Percentiles rank a stretch among this genome's conserved stretches.
Conservation (phyloP, 495 filamentous ascomycete species). For the Emericellopsis terricola region DNA sequence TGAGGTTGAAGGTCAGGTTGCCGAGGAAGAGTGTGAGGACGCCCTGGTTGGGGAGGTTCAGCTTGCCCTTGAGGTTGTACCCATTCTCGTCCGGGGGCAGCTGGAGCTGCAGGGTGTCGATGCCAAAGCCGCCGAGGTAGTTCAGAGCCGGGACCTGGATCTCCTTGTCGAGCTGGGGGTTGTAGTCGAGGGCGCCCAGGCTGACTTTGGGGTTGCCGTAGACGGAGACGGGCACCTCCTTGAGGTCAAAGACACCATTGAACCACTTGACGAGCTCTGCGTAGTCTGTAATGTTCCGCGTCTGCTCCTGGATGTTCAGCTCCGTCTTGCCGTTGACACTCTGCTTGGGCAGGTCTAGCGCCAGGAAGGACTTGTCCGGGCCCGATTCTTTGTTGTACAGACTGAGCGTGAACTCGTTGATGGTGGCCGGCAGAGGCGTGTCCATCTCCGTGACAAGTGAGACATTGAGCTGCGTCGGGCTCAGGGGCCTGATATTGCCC, state of each 20-base stretch:
- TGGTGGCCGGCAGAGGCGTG: conserved; percentile 16
- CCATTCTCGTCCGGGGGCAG: conserved; percentile 21
- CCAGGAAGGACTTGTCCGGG: background rate
- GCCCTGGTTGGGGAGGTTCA: conserved; percentile 27
- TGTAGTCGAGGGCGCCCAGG: conserved; percentile 18
- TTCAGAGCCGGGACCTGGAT: conserved; percentile 21
- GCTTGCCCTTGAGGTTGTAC: conserved; percentile 14
- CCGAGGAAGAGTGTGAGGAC: conserved; percentile 27
- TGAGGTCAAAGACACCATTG: conserved; percentile 18
- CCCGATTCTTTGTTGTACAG: conserved; percentile 16
- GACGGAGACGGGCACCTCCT: conserved; percentile 15
- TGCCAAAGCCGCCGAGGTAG: conserved; percentile 22
- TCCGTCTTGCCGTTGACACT: conserved; percentile 12
- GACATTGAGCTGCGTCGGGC: conserved; percentile 15
- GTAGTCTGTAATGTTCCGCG: conserved; percentile 18
- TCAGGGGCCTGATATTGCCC: conserved; percentile 17
- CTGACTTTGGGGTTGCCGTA: conserved; percentile 16
- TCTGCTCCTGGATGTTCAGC: conserved; percentile 14
- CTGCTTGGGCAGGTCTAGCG: background rate
- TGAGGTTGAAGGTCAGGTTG: conserved; percentile 26
- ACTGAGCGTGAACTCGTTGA: conserved; percentile 16
- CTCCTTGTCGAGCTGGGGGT: conserved; percentile 20
- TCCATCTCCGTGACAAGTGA: conserved; percentile 17
- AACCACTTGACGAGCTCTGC: conserved; percentile 20
- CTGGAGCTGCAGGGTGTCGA: conserved; percentile 19